Evolutionary conservation across 2,329 filamentous ascomycete species (phyloP).

Genomic region (Aspergillus flavus): DNA sequence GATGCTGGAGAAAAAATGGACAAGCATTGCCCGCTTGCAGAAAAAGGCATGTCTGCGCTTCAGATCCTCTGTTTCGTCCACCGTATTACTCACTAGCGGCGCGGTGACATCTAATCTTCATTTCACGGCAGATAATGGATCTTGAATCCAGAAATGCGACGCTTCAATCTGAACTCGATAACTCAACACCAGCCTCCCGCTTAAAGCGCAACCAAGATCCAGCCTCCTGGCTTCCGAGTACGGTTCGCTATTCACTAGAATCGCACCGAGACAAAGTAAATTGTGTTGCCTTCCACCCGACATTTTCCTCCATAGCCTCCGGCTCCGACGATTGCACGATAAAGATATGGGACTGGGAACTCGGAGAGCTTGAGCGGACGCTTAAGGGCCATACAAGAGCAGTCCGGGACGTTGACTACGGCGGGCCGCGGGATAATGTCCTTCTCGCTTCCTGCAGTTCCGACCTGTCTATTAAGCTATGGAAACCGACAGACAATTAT

Average conservation of each 20-base stretch:
- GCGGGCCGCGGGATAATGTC: slow-evolving; percentile 77
- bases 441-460: slow-evolving; percentile 82
- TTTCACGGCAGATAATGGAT: slow-evolving; percentile 75
- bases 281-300: slow-evolving; percentile 87
- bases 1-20: slow-evolving; percentile 96
- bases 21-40: slow-evolving; percentile 87
- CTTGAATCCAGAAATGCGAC: slow-evolving; percentile 73
- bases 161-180: slow-evolving; percentile 83
- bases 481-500: slow-evolving; percentile 90
- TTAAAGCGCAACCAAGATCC: slow-evolving; percentile 83
- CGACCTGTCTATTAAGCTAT: slow-evolving; percentile 91
- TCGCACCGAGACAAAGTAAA: slow-evolving; percentile 81
- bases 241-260: slow-evolving; percentile 78
- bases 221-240: slow-evolving; percentile 79
- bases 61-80: not conserved
- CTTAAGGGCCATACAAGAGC: slow-evolving; percentile 90
- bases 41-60: slow-evolving; percentile 69
- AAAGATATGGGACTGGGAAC: slow-evolving; percentile 97
- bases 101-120: slow-evolving; percentile 12
- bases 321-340: slow-evolving; percentile 92
- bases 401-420: slow-evolving; percentile 86
- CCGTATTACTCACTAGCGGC: not conserved
- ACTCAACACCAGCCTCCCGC: slow-evolving; percentile 75
- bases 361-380: slow-evolving; percentile 86
- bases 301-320: slow-evolving; percentile 87